Evolutionary conservation across 2,329 filamentous ascomycete genomes (phyloP).

Genomic region (Aquanectria penicillioides): DNA sequence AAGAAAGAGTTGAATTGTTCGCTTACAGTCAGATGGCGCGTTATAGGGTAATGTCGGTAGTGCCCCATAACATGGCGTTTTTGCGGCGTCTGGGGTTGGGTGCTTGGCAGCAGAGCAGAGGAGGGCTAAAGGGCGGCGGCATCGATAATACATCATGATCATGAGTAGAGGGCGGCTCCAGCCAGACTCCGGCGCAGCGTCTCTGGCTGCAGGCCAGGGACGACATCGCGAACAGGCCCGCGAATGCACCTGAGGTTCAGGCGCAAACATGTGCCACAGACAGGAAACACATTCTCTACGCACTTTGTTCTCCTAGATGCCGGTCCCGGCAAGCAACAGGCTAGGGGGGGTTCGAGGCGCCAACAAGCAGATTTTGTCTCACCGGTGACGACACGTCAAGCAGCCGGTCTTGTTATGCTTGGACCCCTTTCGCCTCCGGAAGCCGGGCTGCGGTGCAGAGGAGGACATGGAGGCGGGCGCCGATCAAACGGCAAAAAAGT

Average conservation of each 20-base stretch:
- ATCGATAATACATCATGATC: no score
- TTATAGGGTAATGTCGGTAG: slow-evolving; percentile 10
- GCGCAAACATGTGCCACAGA: slow-evolving; percentile 8
- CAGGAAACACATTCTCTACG: slow-evolving; percentile 7
- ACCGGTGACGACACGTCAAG: slow-evolving; percentile 16
- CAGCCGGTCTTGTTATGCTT: slow-evolving; percentile 17
- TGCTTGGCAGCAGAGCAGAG: background rate
- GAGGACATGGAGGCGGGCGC: no score
- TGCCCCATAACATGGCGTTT: slow-evolving; percentile 15
- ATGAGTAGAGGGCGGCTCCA: background rate
- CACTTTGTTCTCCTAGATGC: slow-evolving; percentile 9
- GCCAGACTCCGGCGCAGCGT: background rate
- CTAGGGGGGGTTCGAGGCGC: background rate
- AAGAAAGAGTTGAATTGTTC: slow-evolving; percentile 17
- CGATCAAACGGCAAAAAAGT: no score
- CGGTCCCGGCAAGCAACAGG: background rate
- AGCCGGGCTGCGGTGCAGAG: no score
- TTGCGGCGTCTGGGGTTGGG: background rate
- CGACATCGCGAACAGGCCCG: background rate
- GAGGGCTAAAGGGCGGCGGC: background rate
- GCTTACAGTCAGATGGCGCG: slow-evolving; percentile 4
- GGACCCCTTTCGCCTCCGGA: slow-evolving; percentile 6
- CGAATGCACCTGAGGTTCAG: slow-evolving; percentile 12
- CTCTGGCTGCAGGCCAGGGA: background rate
- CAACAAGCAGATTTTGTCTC: background rate